A percentile compares a stretch with the other conserved stretches of the same genome.
phyloP scores from a whole-genome alignment of 106 monocot genomes.

The Dactylorhiza incarnata region DNA sequence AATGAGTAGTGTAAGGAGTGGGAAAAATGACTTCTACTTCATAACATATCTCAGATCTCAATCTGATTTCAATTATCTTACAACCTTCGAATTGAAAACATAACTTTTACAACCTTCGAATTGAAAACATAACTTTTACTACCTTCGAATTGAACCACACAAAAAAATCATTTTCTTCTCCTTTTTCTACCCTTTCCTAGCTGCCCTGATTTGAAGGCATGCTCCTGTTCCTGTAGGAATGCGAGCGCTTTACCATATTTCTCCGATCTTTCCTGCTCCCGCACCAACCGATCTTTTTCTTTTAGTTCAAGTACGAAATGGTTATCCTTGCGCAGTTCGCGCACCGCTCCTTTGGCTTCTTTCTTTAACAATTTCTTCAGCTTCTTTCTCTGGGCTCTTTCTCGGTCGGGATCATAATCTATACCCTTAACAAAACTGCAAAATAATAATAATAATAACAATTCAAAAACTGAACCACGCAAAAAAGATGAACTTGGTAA shows the following conservation, averaged over 20 bases:
- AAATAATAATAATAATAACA: neutral
- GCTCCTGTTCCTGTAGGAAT: constrained; percentile 96
- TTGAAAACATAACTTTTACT: too few species aligned
- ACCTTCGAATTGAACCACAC: too few species aligned
- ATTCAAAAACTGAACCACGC: too few species aligned
- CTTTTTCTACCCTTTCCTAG: constrained; percentile 89
- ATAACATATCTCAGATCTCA: too few species aligned
- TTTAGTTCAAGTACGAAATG: constrained; percentile 61
- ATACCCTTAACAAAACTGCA: constrained; percentile 88
- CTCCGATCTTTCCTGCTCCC: constrained; percentile 73
- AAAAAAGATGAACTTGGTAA: neutral
- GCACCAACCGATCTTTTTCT: constrained; percentile 37
- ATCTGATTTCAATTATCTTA: too few species aligned
- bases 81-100: too few species aligned
- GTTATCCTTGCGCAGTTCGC: constrained; percentile 92
- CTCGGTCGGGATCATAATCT: constrained; percentile 96
- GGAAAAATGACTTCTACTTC: too few species aligned
- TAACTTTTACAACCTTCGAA: too few species aligned
- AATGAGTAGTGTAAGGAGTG: too few species aligned
- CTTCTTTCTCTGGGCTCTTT: constrained; percentile 79
- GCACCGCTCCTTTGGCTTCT: constrained; percentile 78
- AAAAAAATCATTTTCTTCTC: constrained; percentile 36
- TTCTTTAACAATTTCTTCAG: constrained; percentile 70
- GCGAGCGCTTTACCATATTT: constrained; percentile 79
- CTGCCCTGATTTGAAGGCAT: constrained; percentile 94